Percentiles rank a stretch among this genome's conserved stretches.
These are phyloP conservation scores for Ganoderma lingzhi DNA, from an alignment of 1,284 basidiomycete genomes.

Conservation along the genomic window DNA sequence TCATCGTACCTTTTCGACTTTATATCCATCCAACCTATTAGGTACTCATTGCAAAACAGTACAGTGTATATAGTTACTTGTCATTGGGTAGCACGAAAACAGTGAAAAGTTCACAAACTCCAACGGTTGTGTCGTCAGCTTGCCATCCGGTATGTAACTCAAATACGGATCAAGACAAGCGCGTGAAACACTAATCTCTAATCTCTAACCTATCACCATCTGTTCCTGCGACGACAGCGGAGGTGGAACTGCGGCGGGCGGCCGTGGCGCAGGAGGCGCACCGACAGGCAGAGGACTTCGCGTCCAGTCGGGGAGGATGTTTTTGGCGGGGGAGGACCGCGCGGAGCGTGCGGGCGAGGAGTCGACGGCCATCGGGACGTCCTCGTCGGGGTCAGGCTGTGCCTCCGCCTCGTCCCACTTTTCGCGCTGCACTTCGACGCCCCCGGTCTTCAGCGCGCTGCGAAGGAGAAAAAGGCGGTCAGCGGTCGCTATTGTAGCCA, in stretches of 20 bases:
- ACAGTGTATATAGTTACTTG: conserved; percentile 31
- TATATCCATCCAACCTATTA: conserved; percentile 1
- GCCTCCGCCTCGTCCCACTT: conserved; percentile 81
- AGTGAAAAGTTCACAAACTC: conserved; percentile 3
- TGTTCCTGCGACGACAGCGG: conserved; percentile 38
- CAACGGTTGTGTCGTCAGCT: too few relatives aligned
- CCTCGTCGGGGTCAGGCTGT: conserved; percentile 47
- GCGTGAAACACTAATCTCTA: too few relatives aligned
- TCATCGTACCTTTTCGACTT: not conserved
- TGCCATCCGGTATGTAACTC: not conserved
- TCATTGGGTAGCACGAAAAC: conserved; percentile 25
- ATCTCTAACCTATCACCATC: conserved; percentile 40
- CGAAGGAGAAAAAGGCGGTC: conserved; percentile 14
- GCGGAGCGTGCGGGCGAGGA: conserved; percentile 30
- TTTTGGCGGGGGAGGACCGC: conserved; percentile 38
- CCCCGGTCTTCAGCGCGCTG: conserved; percentile 84
- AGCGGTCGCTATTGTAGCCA: not conserved
- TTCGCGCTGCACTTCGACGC: conserved; percentile 82
- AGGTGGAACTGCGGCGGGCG: conserved; percentile 22
- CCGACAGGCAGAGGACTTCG: conserved; percentile 64
- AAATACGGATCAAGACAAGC: not conserved
- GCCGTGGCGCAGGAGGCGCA: conserved; percentile 62
- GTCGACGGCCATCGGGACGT: conserved; percentile 39
- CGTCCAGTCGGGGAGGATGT: conserved; percentile 84
- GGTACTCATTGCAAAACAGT: conserved; percentile 25